phyloP scores from a whole-genome alignment of 768 basidiomycete species.

The Amyloporia xantha region DNA sequence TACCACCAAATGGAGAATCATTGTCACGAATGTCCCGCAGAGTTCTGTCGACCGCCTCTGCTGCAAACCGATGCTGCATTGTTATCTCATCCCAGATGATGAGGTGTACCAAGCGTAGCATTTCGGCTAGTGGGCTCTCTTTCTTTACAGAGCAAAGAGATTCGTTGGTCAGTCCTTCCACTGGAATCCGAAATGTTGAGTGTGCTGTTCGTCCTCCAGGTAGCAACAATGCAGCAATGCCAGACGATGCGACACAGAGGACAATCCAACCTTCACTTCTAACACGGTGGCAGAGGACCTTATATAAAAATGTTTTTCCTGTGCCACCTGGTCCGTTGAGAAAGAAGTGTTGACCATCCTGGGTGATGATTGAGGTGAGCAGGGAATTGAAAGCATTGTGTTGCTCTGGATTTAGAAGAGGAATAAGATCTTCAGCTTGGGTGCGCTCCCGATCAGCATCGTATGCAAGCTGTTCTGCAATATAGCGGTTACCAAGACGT shows the following conservation, averaged over 20 bases:
- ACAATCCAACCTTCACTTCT: slow-evolving; percentile 26
- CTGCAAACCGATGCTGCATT: slow-evolving; percentile 29
- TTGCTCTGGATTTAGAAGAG: slow-evolving; percentile 19
- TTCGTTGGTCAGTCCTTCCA: slow-evolving; percentile 26
- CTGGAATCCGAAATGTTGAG: slow-evolving; percentile 42
- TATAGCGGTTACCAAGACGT: slow-evolving; percentile 17
- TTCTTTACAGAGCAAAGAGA: slow-evolving; percentile 29
- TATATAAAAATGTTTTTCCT: slow-evolving; percentile 42
- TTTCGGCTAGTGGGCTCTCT: slow-evolving; percentile 21
- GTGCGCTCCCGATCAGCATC: background rate
- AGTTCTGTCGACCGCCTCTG: slow-evolving; percentile 37
- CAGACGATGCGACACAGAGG: slow-evolving; percentile 45
- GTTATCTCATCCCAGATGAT: slow-evolving; percentile 42
- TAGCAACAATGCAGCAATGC: slow-evolving; percentile 40
- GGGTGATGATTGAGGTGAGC: slow-evolving; percentile 7
- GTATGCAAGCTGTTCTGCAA: slow-evolving; percentile 28
- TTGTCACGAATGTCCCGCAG: slow-evolving; percentile 26
- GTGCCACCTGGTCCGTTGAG: slow-evolving; percentile 37
- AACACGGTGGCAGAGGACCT: slow-evolving; percentile 26
- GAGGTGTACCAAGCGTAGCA: slow-evolving; percentile 25
- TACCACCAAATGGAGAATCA: slow-evolving; percentile 35
- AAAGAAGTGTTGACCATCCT: slow-evolving; percentile 28
- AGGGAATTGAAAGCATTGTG: slow-evolving; percentile 14
- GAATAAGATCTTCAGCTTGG: slow-evolving; percentile 1
- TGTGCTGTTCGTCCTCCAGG: slow-evolving; percentile 40